Percentiles rank a stretch among this genome's conserved stretches.
Conservation (phyloP, 176 grass and related monocot species). For the Canna indica region DNA sequence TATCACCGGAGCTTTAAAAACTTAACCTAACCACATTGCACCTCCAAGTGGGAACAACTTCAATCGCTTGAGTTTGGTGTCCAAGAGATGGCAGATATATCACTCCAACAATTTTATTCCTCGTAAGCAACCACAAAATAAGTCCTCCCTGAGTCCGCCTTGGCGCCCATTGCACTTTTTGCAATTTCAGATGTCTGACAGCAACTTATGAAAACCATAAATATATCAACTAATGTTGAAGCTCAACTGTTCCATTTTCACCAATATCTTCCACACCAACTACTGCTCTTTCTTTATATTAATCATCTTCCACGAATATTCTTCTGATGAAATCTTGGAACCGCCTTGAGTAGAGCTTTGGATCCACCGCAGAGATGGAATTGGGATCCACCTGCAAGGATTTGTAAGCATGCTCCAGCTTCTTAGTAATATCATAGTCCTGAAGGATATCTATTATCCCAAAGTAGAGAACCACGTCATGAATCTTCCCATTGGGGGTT, state of each 20-base stretch:
- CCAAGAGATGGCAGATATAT: no score
- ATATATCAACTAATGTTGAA: no score
- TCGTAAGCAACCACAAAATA: neutral
- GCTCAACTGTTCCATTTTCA: neutral
- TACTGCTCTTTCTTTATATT: neutral
- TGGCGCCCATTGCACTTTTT: no score
- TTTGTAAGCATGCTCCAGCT: slow-evolving; percentile 74
- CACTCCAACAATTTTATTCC: no score
- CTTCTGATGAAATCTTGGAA: slow-evolving; percentile 90
- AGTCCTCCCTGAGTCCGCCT: no score
- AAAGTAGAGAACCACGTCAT: slow-evolving; percentile 76
- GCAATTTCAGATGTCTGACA: no score
- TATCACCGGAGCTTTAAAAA: neutral
- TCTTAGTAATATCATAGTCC: slow-evolving; percentile 46
- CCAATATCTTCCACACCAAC: neutral
- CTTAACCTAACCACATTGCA: neutral
- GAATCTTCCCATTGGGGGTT: slow-evolving; percentile 39
- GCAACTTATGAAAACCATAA: no score
- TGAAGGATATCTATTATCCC: slow-evolving; percentile 86
- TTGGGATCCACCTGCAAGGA: slow-evolving; percentile 77
- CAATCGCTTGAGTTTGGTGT: no score
- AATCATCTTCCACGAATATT: slow-evolving; percentile 69
- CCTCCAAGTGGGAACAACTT: no score
- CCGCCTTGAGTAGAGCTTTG: slow-evolving; percentile 86
- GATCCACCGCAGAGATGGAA: slow-evolving; percentile 83